Evolutionary conservation across 345 rosid species (phyloP).

Genomic region (Orychophragmus violaceus): DNA sequence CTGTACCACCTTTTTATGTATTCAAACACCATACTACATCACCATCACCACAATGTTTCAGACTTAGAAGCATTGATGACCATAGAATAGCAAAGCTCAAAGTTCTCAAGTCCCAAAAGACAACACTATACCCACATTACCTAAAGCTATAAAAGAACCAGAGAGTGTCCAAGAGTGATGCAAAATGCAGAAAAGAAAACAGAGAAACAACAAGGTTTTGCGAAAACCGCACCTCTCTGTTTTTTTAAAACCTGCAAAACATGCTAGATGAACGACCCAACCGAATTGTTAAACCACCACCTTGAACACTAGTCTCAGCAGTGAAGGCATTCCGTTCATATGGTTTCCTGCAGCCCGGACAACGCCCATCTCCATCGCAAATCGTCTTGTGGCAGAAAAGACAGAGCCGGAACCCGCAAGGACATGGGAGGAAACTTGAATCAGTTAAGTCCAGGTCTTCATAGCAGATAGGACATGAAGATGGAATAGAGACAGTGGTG

Average conservation of each 20-base stretch:
- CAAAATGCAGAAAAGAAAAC: slow-evolving; percentile 17
- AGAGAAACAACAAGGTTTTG: slow-evolving; percentile 27
- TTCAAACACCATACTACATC: slow-evolving; percentile 68
- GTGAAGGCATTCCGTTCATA: slow-evolving; percentile 44
- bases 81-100: slow-evolving; percentile 42
- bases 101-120: slow-evolving; percentile 43
- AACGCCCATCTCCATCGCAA: slow-evolving; percentile 80
- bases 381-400: slow-evolving; percentile 95
- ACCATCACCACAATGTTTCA: slow-evolving; percentile 41
- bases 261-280: slow-evolving; percentile 77
- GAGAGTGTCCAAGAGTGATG: slow-evolving; percentile 10
- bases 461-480: slow-evolving; percentile 68
- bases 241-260: slow-evolving; percentile 59
- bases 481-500: slow-evolving; percentile 31
- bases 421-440: slow-evolving; percentile 74
- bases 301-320: slow-evolving; percentile 49
- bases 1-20: slow-evolving; percentile 61
- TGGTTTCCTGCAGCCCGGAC: slow-evolving; percentile 90
- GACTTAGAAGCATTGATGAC: slow-evolving; percentile 43
- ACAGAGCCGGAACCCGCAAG: slow-evolving; percentile 81
- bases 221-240: slow-evolving; percentile 21
- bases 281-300: slow-evolving; percentile 47
- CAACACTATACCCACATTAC: slow-evolving; percentile 44
- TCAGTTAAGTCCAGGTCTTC: slow-evolving; percentile 90
- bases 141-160: slow-evolving; percentile 10